Conservation (phyloP, 768 basidiomycete species). For the Thelephora aurantiotincta region DNA sequence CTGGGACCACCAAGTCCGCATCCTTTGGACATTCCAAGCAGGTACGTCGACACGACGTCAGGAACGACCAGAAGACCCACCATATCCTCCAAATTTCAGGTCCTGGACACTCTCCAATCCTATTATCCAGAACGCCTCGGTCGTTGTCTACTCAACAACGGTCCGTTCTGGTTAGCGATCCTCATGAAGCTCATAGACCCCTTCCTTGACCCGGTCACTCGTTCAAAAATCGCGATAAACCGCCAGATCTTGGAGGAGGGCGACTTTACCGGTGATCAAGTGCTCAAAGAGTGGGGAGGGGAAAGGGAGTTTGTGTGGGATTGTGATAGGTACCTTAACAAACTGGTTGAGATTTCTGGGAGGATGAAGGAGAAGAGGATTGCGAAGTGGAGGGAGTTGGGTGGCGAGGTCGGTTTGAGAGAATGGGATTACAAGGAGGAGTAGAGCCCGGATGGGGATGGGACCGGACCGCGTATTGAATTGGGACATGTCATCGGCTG, state of each 20-base stretch:
- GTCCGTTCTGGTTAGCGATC: slow-evolving; percentile 15
- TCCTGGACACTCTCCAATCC: slow-evolving; percentile 9
- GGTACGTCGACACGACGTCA: no score
- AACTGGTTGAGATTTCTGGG: slow-evolving; percentile 14
- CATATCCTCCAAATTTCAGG: neutral
- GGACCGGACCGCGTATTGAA: no score
- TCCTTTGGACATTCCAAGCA: no score
- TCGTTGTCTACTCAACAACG: slow-evolving; percentile 18
- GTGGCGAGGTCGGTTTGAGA: slow-evolving; percentile 16
- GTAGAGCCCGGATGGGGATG: no score
- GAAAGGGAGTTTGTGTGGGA: slow-evolving; percentile 18
- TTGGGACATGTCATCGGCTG: no score
- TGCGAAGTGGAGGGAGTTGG: slow-evolving; percentile 17
- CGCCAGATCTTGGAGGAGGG: slow-evolving; percentile 19
- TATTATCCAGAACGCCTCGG: slow-evolving; percentile 22
- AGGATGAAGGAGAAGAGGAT: slow-evolving; percentile 15
- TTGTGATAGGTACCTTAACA: slow-evolving; percentile 17
- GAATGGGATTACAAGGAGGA: slow-evolving; percentile 17
- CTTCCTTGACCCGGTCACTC: slow-evolving; percentile 17
- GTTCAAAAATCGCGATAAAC: slow-evolving; percentile 9
- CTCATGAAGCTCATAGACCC: slow-evolving; percentile 12
- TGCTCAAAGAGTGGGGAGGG: slow-evolving; percentile 22
- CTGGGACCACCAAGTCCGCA: no score
- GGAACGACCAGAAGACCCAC: no score
- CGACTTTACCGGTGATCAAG: slow-evolving; percentile 23